phyloP scores from a whole-genome alignment of 225 moss, liverwort and hornwort species.

The Bryum argenteum region DNA sequence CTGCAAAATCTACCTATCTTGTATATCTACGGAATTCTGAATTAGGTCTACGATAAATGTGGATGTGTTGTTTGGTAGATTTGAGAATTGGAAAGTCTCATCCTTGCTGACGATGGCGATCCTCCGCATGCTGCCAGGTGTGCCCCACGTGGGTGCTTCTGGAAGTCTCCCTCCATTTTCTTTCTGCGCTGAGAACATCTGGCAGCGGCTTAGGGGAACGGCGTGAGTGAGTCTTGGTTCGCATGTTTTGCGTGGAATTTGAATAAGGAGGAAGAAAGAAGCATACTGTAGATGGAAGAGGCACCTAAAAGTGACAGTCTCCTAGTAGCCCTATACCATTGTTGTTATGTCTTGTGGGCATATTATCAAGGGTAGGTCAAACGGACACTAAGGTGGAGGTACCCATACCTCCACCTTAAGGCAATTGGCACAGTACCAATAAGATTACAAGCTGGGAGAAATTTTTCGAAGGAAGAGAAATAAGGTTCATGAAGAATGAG shows the following conservation, averaged over 20 bases:
- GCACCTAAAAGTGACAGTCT: too few species aligned
- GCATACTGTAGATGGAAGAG: too few species aligned
- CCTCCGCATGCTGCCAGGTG: neutral
- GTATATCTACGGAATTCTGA: fast-evolving
- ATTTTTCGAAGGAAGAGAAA: too few species aligned
- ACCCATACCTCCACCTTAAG: too few species aligned
- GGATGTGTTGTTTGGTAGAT: neutral
- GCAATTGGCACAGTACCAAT: too few species aligned
- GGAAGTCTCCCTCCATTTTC: neutral
- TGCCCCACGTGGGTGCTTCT: neutral
- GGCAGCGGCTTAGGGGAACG: neutral
- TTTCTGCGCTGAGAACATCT: constrained; percentile 5
- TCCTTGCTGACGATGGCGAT: neutral
- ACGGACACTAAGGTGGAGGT: too few species aligned
- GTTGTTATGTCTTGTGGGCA: too few species aligned
- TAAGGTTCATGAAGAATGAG: too few species aligned
- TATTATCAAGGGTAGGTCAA: too few species aligned
- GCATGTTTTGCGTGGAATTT: neutral
- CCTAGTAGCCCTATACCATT: too few species aligned
- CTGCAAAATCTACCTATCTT: fast-evolving
- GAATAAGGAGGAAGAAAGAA: neutral
- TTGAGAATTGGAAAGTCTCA: fast-evolving
- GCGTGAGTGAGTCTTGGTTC: too few species aligned
- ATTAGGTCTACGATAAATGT: fast-evolving
- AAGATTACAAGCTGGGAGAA: too few species aligned